Conservation (phyloP, 148 eudicot species). For the Vaccinium darrowii region DNA sequence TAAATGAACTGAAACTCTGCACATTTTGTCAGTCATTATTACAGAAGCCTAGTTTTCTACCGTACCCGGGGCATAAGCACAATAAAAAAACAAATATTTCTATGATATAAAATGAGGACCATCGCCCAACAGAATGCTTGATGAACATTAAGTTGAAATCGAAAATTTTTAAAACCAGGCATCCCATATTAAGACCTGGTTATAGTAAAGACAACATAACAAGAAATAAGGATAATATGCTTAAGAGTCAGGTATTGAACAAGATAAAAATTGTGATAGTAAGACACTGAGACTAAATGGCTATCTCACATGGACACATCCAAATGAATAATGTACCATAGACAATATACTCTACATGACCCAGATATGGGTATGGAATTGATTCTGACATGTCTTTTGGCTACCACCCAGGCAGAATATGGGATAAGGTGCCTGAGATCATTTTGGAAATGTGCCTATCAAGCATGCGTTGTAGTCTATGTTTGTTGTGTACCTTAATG, state of each 20-base stretch:
- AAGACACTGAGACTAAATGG: neutral
- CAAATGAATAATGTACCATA: neutral
- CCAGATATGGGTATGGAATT: neutral
- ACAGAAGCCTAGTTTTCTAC: neutral
- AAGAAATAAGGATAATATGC: neutral
- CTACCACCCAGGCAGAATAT: neutral
- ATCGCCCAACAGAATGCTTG: neutral
- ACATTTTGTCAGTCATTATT: neutral
- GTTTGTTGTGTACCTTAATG: neutral
- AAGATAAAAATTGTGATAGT: neutral
- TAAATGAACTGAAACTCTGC: neutral
- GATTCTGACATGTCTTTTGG: neutral
- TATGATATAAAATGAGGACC: neutral
- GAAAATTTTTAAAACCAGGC: neutral
- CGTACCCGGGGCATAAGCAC: neutral
- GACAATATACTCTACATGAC: neutral
- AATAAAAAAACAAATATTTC: neutral
- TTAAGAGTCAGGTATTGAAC: neutral
- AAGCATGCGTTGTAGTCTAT: neutral
- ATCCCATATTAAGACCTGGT: neutral
- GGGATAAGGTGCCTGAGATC: neutral
- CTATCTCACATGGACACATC: neutral
- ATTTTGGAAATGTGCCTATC: neutral
- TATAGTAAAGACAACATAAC: neutral
- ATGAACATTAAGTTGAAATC: neutral